These are phyloP conservation scores for Bathelium albidoporum DNA, from an alignment of 495 filamentous ascomycete species.

Conservation along the genomic window DNA sequence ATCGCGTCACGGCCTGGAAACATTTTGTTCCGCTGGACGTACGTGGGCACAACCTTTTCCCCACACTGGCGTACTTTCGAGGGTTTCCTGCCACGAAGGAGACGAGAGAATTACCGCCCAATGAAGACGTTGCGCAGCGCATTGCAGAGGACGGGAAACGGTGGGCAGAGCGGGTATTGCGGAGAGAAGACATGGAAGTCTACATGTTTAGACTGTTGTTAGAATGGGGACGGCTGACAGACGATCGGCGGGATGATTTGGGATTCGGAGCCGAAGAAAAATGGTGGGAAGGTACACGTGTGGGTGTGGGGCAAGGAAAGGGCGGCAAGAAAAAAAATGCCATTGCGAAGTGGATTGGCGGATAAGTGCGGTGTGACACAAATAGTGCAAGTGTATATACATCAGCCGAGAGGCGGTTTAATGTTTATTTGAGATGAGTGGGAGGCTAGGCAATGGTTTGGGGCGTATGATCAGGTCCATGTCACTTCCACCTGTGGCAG, in stretches of 20 bases:
- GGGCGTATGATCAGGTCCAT: too few species aligned
- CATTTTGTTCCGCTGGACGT: constrained; percentile 72
- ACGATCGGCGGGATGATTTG: constrained; percentile 27
- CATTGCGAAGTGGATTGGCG: not conserved
- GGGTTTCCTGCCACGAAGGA: constrained; percentile 16
- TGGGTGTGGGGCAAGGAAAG: not conserved
- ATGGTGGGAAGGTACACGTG: not conserved
- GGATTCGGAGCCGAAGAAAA: constrained; percentile 10
- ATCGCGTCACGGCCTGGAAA: constrained; percentile 58
- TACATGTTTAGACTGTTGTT: constrained; percentile 70
- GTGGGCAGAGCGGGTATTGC: constrained; percentile 55
- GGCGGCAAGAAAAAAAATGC: not conserved
- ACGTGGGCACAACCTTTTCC: constrained; percentile 34
- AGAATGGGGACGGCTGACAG: constrained; percentile 45
- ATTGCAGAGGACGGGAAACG: constrained; percentile 58
- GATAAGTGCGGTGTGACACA: too few species aligned
- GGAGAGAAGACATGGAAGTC: constrained; percentile 74
- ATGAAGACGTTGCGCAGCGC: constrained; percentile 41
- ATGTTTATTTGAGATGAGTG: too few species aligned
- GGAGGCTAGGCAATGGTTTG: too few species aligned
- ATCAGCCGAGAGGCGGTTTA: too few species aligned
- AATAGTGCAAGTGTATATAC: too few species aligned
- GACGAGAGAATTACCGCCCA: constrained; percentile 22
- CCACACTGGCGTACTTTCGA: constrained; percentile 27
- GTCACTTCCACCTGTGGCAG: too few species aligned